Evolutionary conservation across 1,139 yeast genomes (phyloP), one percentile per base, ranked within the genome.

Genomic region (Candida mesenterica): DNA sequence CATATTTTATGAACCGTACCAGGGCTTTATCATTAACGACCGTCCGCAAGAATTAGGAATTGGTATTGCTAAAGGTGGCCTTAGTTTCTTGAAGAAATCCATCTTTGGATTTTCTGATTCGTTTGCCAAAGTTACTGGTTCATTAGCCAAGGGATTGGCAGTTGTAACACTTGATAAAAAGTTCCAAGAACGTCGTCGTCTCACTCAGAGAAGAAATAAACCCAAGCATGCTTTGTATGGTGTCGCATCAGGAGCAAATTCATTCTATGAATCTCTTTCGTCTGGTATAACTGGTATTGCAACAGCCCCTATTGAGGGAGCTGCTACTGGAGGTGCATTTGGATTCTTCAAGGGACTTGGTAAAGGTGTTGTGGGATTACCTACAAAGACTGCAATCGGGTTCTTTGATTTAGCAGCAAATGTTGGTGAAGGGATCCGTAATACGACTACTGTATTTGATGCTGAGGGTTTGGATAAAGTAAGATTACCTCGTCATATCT

Each of bases 381-480:
- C 98, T 0, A 89, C 98, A 0, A 94, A 94, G 61, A 88, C 98
- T 0, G 96, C 97, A 0, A 89, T 92, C 52, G 99, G 99, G 5
- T 59, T 92, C 23, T 83, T 94, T 51, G 99, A 94, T 55, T 69
- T 94, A 46, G 96, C 98, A 0, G 84, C 88, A 32, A 90, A 88
- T 60, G 82, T 92, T 19, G 82, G 96, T 62, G 97, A 90, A 57
- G 97, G 97, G 16, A 90, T 94, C 33, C 75, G 92, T 41, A 89
- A 84, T 55, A 87, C 97, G 0, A 88, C 99, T 0, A 87, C 96
- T 0, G 92, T 87, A 2, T 84, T 89, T 55, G 97, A 88, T 56
- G 77, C 77, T 3, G 90, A 82, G 33, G 84, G 84, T 0, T 73
- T 90, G 33, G 87, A 82, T 40, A 81, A 87, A 45, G 88, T 87